Conservation (phyloP, 371 early-diverging fungal genomes). For the Syncephalastrum contaminatum region DNA sequence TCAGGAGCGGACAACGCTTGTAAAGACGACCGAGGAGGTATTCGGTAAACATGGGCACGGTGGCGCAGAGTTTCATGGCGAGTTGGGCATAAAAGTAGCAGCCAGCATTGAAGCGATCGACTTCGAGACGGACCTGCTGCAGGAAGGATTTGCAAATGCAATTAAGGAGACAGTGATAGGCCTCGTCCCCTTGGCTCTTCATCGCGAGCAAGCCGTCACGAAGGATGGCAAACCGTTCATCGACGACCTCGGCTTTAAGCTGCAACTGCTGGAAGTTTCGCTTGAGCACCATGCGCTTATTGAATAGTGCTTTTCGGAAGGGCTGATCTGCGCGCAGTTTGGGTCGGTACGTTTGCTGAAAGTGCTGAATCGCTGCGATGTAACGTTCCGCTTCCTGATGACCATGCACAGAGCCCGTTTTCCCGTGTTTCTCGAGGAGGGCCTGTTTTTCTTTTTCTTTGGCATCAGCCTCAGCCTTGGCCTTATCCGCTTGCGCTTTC, state of each 20-base stretch:
- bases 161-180: constrained; percentile 63
- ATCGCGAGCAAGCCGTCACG: constrained; percentile 51
- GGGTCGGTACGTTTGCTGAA: constrained; percentile 7
- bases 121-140: constrained; percentile 77
- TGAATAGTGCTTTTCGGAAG: constrained; percentile 9
- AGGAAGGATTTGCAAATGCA: constrained; percentile 65
- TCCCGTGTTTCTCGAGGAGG: constrained; percentile 19
- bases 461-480: constrained; percentile 20
- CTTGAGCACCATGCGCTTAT: constrained; percentile 14
- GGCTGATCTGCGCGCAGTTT: constrained; percentile 1
- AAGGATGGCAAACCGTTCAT: constrained; percentile 20
- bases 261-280: constrained; percentile 12
- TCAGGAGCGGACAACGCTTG: constrained; percentile 77
- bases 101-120: constrained; percentile 56
- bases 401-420: no score
- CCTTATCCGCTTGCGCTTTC: constrained; percentile 15
- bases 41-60: constrained; percentile 60
- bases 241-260: constrained; percentile 17
- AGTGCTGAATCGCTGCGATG: constrained; percentile 3
- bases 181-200: constrained; percentile 36
- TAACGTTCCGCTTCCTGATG: no score
- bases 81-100: constrained; percentile 78
- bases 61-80: constrained; percentile 56
- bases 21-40: constrained; percentile 73
- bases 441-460: constrained; percentile 19